Percentiles rank a stretch among this genome's conserved stretches.
Conservation (phyloP, 1,139 yeast genomes). For the Yarrowia galli region DNA sequence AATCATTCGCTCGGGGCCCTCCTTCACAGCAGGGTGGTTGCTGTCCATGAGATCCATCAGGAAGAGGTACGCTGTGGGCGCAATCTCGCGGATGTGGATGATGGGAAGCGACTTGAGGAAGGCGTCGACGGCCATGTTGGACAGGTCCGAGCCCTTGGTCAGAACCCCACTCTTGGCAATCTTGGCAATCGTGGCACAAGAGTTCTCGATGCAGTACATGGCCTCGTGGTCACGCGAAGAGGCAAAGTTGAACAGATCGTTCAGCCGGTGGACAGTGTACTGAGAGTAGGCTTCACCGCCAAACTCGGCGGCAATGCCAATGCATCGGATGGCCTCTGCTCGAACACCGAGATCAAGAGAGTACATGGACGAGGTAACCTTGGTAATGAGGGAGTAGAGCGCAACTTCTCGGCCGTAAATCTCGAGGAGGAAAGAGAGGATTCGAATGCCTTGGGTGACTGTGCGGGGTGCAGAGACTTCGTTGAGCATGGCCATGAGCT, state of each 20-base stretch:
- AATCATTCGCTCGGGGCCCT: constrained; percentile 25
- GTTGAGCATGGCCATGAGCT: constrained; percentile 23
- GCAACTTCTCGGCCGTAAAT: constrained; percentile 27
- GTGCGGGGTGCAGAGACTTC: constrained; percentile 4
- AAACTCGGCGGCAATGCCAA: constrained; percentile 30
- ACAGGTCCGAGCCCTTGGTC: constrained; percentile 31
- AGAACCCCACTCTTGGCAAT: constrained; percentile 29
- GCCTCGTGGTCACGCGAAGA: constrained; percentile 21
- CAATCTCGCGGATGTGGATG: constrained; percentile 5
- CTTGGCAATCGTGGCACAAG: constrained; percentile 30
- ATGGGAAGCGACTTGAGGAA: constrained; percentile 30
- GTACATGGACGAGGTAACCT: constrained; percentile 31
- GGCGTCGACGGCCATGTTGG: constrained; percentile 30
- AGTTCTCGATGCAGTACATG: constrained; percentile 28
- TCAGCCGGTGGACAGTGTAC: constrained; percentile 26
- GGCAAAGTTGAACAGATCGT: constrained; percentile 32
- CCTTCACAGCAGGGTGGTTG: constrained; percentile 36
- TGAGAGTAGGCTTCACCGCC: constrained; percentile 33
- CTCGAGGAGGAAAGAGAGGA: constrained; percentile 19
- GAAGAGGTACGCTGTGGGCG: constrained; percentile 26
- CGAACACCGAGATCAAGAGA: constrained; percentile 16
- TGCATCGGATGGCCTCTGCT: constrained; percentile 22
- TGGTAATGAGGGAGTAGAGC: constrained; percentile 19
- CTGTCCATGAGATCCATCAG: constrained; percentile 33
- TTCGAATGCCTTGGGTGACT: constrained; percentile 19